These are phyloP conservation scores for Brassica cretica DNA, from an alignment of 345 rosid species.

Conservation along the genomic window DNA sequence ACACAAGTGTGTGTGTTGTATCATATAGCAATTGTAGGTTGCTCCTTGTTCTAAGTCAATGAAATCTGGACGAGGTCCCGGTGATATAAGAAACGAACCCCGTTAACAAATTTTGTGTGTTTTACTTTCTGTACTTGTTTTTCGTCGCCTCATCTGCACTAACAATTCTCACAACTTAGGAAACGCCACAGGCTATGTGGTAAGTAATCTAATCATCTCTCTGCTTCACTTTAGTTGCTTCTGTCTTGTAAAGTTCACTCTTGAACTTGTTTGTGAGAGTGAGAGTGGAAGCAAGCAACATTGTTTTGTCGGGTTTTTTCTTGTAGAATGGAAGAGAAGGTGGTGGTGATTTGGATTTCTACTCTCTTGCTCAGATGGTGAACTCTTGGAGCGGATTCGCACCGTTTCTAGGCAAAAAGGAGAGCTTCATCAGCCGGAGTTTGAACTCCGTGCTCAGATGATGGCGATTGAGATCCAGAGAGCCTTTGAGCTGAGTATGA, in stretches of 20 bases:
- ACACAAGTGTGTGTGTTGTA: too few species aligned
- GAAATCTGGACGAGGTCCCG: too few species aligned
- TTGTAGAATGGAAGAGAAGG: conserved; percentile 46
- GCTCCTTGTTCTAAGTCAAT: too few species aligned
- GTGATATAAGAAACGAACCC: too few species aligned
- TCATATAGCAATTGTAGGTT: too few species aligned
- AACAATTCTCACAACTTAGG: conserved; percentile 50
- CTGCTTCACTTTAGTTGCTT: neutral
- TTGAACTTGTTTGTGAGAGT: neutral
- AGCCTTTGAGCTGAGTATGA: conserved; percentile 63
- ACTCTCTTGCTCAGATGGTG: conserved; percentile 42
- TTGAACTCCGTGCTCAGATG: conserved; percentile 71
- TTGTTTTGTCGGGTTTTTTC: neutral
- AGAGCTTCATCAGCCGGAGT: conserved; percentile 73
- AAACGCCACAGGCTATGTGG: conserved; percentile 58
- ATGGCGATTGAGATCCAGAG: conserved; percentile 64
- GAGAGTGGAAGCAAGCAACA: neutral
- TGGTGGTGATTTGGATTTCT: neutral
- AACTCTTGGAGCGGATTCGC: conserved; percentile 67
- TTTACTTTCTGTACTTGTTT: too few species aligned
- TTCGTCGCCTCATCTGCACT: too few species aligned
- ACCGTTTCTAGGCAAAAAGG: conserved; percentile 60
- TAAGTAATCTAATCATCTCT: conserved; percentile 23
- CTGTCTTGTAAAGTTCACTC: too few species aligned
- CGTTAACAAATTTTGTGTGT: too few species aligned